Evolutionary conservation across 371 early-diverging fungal species (phyloP), one percentile per base, ranked within the genome.

Genomic region (Mycotypha africana): DNA sequence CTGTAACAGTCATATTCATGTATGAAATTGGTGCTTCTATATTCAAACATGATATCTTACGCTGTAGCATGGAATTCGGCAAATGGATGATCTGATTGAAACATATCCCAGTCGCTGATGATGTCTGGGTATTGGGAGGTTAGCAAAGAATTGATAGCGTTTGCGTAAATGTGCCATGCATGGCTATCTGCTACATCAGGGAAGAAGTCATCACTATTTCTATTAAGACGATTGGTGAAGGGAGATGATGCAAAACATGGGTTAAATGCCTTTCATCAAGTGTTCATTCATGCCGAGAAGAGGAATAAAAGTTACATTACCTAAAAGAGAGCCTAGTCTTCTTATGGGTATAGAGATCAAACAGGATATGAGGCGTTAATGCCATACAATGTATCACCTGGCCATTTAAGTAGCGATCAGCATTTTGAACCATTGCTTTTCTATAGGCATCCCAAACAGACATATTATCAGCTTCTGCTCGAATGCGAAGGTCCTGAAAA

Each of bases 31-130:
- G n/a, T n/a, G n/a, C n/a, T n/a, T n/a, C n/a, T n/a, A n/a, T n/a
- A n/a, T n/a, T n/a, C n/a, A n/a, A n/a, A n/a, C n/a, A n/a, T n/a
- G n/a, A n/a, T n/a, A n/a, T n/a, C n/a, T 16, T 33, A 53, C 58
- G 53, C 54, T 28, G 66, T 48, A 2, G 72, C 77, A 56, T 78
- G 78, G 42, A 51, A 67, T 24, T 55, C 51, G 1, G 69, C 66
- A 43, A 60, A 77, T 10, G 47, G 42, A 54, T 74, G 75, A 14
- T 34, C 9, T n/a, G 70, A 54, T 49, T 77, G 70, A 55, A 76
- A 78, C 76, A 78, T 76, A 42, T 76, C 77, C 72, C 72, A 76
- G 37, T 76, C 77, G 3, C 55, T 46, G 11, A 67, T 41, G 2
- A 52, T 22, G 2, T 26, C 16, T 11, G 47, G 47, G 30, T 33